Base-by-base conservation (phyloP, 1,139 yeast genomes). In the Debaryomyces udenii region DNA sequence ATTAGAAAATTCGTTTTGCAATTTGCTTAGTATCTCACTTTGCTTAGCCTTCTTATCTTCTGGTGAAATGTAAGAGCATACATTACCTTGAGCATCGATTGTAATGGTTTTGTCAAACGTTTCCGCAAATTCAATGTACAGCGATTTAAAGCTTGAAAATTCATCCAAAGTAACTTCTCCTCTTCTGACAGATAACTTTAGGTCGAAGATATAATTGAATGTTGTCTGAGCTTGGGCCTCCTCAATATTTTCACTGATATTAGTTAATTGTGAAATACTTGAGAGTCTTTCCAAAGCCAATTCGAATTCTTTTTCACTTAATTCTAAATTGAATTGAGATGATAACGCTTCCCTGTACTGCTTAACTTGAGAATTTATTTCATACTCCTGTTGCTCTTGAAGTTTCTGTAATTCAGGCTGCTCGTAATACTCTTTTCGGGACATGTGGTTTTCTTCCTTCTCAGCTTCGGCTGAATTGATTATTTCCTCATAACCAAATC, bases 401-500 rank as follows among this genome's bases (percentile, higher is more conserved):
- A 69, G 57, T 9, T 56, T 61, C 35, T 74, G 52, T 31, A 85
- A 64, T 20, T 64, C 70, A n/a, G 81, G 81, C 51, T 74, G 77
- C 4, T 75, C 76, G 42, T 81, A 66, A 40, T 66, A 70, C 56
- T 84, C 89, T 59, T 86, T 85, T 58, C 87, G 73, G 14, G 80
- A 71, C 76, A 78, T 69, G 50, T 70, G 73, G 10, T 62, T 65
- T 56, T 74, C 80, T 61, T 86, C 96, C 42, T 68, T 68, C 37
- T 64, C 62, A 2, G 89, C 86, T 44, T 68, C 72, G 27, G 57
- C 67, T 7, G 70, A 64, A 49, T 83, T 80, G 13, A 58, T 61
- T 24, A 90, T 66, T 36, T 77, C 70, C 11, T 66, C 74, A 53
- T 79, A 82, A 0, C 98, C 98, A 53, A 93, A 83, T 62, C 98